phyloP scores from a whole-genome alignment of 805 yeast species.

The Ogataea haglerorum region DNA sequence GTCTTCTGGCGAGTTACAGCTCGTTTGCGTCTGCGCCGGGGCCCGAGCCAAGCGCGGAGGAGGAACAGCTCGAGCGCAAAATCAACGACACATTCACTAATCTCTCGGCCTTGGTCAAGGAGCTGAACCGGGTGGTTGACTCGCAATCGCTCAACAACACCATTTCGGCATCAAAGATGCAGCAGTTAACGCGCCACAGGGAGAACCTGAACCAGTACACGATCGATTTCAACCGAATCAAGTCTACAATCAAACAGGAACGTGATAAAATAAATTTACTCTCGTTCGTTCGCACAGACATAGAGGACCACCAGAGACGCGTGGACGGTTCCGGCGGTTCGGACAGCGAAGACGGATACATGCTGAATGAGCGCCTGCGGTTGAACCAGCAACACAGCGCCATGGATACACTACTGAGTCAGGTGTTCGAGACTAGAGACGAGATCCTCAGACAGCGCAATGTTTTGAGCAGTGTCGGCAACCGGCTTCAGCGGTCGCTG shows the following conservation, averaged over 20 bases:
- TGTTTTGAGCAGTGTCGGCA: slow-evolving; percentile 59
- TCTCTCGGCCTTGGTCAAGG: slow-evolving; percentile 49
- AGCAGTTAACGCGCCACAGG: slow-evolving; percentile 78
- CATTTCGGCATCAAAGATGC: slow-evolving; percentile 68
- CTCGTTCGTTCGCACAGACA: slow-evolving; percentile 74
- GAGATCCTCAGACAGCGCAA: slow-evolving; percentile 73
- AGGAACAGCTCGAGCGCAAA: slow-evolving; percentile 40
- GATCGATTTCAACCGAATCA: slow-evolving; percentile 56
- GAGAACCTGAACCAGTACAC: slow-evolving; percentile 72
- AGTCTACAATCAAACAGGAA: slow-evolving; percentile 48
- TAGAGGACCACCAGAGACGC: slow-evolving; percentile 58
- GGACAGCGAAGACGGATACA: slow-evolving; percentile 42
- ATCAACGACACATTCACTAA: slow-evolving; percentile 51
- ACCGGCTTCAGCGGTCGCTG: slow-evolving; percentile 56
- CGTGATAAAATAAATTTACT: slow-evolving; percentile 73
- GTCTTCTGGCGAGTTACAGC: slow-evolving; percentile 50
- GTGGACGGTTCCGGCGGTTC: slow-evolving; percentile 25
- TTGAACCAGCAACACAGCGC: slow-evolving; percentile 69
- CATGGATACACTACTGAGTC: slow-evolving; percentile 76
- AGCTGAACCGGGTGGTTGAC: slow-evolving; percentile 53
- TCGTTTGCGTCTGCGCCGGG: slow-evolving; percentile 51
- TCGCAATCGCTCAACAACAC: slow-evolving; percentile 33
- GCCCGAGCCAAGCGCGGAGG: slow-evolving; percentile 46
- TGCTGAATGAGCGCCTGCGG: slow-evolving; percentile 70
- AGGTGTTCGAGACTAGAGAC: slow-evolving; percentile 87